phyloP scores from a whole-genome alignment of 2,329 filamentous ascomycete genomes.

The Raffaelea arxii region DNA sequence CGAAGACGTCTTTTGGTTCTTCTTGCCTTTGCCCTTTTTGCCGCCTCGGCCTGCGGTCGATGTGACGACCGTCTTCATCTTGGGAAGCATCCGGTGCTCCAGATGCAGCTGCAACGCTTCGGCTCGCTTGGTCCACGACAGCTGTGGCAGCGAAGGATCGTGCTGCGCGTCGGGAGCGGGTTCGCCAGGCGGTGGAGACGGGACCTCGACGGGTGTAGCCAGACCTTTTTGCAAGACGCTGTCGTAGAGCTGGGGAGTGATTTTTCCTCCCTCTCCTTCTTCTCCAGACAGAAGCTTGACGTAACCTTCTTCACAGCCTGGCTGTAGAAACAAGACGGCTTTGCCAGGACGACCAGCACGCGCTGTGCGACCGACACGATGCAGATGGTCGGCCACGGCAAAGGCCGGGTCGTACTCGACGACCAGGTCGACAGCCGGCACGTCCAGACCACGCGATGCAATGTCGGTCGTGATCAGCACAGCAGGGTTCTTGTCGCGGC shows the following conservation, averaged over 20 bases:
- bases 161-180: conserved; percentile 26
- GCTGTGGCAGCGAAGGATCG: conserved; percentile 25
- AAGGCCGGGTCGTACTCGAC: conserved; percentile 96
- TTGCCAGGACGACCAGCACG: conserved; percentile 83
- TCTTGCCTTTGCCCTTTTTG: conserved; percentile 10
- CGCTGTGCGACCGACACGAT: conserved; percentile 89
- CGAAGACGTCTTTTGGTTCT: not conserved
- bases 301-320: conserved; percentile 87
- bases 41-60: not conserved
- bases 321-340: conserved; percentile 80
- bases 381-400: conserved; percentile 83
- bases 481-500: conserved; percentile 61
- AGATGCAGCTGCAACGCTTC: conserved; percentile 50
- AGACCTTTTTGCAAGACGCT: conserved; percentile 57
- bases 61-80: no score
- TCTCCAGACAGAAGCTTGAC: conserved; percentile 52
- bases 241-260: conserved; percentile 42
- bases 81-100: conserved; percentile 44
- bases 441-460: conserved; percentile 86
- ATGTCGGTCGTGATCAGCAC: conserved; percentile 93
- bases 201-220: conserved; percentile 52
- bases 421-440: conserved; percentile 89
- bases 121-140: conserved; percentile 32
- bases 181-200: conserved; percentile 37
- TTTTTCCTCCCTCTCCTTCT: conserved; percentile 8